Evolutionary conservation across 164 flowering plant species (phyloP), one percentile per base, ranked within the genome.

Genomic region (Vitis labrusca): DNA sequence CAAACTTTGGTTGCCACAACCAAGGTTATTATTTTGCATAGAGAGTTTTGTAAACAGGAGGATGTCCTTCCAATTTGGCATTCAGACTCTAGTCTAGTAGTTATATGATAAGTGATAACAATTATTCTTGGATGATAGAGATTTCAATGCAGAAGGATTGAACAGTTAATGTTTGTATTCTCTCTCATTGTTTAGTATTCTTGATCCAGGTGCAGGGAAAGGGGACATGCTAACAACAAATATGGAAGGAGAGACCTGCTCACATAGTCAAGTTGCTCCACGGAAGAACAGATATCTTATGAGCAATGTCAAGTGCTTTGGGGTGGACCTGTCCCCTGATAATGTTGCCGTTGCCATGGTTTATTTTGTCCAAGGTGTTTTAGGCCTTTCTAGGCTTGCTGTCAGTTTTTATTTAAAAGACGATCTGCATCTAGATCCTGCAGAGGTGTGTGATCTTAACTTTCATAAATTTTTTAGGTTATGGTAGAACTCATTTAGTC

Each of bases 291-390:
- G 66, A 70, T 68, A 69, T 71, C 67, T 44, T 3, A 44, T 37
- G 15, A 73, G 80, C 61, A 50, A 68, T 59, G 17, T 85, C 54
- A 91, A 74, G 72, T 81, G 71, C 61, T 90, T 90, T 75, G 98
- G 99, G 50, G 97, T 93, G 71, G 99, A 96, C 6, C 71, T 93
- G 76, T 85, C 97, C 49, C 97, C 99, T 64, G 99, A 96, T 78
- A 96, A 80, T 72, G 73, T 93, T 74, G 99, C 99, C 2, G 92
- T 96, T 74, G 93, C 99, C 2, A 96, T 93, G 99, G 99, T 96
- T 50, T 96, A 96, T 77, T 96, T 96, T 85, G 99, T 96, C 44
- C 99, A 96, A 84, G 99, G 99, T 68, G 99, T 96, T 79, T 79
- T 96, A 72, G 97, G 98, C 63, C 95, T 96, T 59, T 73, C 99